Evolutionary conservation across 441 rosid genomes (phyloP).

Genomic region (Pelargonium myrrhifolium): DNA sequence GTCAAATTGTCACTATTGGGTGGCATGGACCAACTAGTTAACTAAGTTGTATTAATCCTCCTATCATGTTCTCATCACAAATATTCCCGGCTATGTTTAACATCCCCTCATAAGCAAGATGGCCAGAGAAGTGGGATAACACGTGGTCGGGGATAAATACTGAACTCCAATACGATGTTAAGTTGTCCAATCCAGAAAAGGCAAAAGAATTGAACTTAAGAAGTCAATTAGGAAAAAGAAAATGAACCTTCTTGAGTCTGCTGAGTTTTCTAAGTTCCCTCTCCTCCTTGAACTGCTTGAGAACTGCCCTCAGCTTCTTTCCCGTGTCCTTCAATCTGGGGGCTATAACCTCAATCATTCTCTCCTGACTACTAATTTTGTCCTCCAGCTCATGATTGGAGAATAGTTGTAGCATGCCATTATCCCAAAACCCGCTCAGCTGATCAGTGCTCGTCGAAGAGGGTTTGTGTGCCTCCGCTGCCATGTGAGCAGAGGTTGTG

Average conservation of each 20-base stretch:
- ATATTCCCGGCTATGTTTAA: no score
- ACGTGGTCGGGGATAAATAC: no score
- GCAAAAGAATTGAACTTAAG: conserved; percentile 3
- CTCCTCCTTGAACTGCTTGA: conserved; percentile 43
- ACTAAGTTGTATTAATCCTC: no score
- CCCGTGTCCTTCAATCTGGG: conserved; percentile 44
- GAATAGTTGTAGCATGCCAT: conserved; percentile 21
- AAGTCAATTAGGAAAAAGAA: background rate
- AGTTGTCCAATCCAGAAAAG: no score
- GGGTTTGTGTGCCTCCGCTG: conserved; percentile 9
- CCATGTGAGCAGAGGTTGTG: conserved; percentile 4
- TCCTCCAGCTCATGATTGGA: conserved; percentile 35
- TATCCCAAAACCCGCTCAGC: conserved; percentile 19
- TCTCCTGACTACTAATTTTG: conserved; percentile 27
- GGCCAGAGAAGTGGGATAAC: no score
- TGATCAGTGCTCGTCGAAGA: conserved; percentile 21
- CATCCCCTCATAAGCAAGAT: no score
- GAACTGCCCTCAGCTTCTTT: conserved; percentile 25
- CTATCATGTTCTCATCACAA: no score
- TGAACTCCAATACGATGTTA: no score
- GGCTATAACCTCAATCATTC: background rate
- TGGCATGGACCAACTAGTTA: no score
- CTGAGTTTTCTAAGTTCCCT: conserved; percentile 32
- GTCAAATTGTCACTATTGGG: no score
- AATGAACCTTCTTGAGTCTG: conserved; percentile 23